phyloP scores from a whole-genome alignment of 2,329 filamentous ascomycete species.

The Diaporthe destruens region DNA sequence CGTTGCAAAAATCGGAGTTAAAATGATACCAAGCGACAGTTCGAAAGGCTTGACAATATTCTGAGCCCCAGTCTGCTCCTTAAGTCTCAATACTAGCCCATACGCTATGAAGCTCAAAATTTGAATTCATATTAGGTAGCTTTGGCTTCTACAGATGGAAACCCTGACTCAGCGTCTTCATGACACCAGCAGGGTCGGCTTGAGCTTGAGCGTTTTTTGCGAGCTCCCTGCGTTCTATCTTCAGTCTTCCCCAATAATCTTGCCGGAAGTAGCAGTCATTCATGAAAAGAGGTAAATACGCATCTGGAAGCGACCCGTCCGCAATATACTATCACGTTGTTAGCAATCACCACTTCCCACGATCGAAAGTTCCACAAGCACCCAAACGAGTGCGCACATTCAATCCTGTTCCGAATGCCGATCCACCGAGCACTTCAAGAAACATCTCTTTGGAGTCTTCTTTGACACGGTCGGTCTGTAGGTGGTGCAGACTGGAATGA shows the following conservation, averaged over 20 bases:
- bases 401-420: no score
- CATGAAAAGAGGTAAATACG: constrained; percentile 57
- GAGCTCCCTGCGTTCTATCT: constrained; percentile 15
- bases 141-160: background rate
- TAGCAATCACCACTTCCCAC: background rate
- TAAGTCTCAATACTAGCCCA: no score
- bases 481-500: no score
- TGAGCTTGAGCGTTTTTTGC: constrained; percentile 1
- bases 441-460: background rate
- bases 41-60: background rate
- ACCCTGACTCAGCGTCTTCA: background rate
- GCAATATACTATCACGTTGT: constrained; percentile 46
- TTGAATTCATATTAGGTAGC: no score
- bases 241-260: constrained; percentile 58
- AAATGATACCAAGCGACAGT: no score
- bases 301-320: constrained; percentile 51
- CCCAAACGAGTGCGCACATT: background rate
- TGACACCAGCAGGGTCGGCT: constrained; percentile 1
- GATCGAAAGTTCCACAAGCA: no score
- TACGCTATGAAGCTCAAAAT: no score
- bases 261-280: constrained; percentile 58
- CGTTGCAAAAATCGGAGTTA: no score
- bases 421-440: background rate
- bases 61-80: background rate
- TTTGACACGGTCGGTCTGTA: background rate